Percentiles rank a stretch among this genome's conserved stretches.
These are phyloP conservation scores for Prunus mongolica DNA, from an alignment of 306 rosid genomes.

Conservation along the genomic window DNA sequence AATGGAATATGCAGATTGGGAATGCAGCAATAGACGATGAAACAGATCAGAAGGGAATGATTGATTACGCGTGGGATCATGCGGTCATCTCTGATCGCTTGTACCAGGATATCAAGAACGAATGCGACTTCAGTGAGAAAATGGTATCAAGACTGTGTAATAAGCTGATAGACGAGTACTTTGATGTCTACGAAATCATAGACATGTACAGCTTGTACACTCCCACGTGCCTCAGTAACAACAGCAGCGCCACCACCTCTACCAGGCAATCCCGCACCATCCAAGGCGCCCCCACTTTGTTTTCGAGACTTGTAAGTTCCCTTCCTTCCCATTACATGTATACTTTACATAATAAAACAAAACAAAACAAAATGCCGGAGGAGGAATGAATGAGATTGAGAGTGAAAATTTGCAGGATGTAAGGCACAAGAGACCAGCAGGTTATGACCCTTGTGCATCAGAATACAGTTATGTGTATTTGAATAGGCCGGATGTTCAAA, in stretches of 20 bases:
- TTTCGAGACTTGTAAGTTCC: slow-evolving; percentile 30
- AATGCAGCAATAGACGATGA: slow-evolving; percentile 45
- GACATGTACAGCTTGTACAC: slow-evolving; percentile 50
- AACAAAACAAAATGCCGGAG: not conserved
- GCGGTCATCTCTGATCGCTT: slow-evolving; percentile 44
- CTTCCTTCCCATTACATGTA: not conserved
- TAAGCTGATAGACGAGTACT: slow-evolving; percentile 5
- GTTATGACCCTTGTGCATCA: slow-evolving; percentile 48
- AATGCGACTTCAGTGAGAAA: slow-evolving; percentile 33
- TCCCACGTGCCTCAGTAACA: slow-evolving; percentile 17
- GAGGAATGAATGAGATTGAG: not conserved
- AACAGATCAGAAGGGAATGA: slow-evolving; percentile 42
- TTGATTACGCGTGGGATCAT: slow-evolving; percentile 51
- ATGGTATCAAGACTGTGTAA: slow-evolving; percentile 6
- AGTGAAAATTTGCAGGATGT: slow-evolving; percentile 18
- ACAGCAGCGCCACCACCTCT: not conserved
- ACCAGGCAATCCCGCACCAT: not conserved
- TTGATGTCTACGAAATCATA: slow-evolving; percentile 22
- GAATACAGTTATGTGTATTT: slow-evolving; percentile 28
- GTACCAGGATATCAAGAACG: slow-evolving; percentile 23
- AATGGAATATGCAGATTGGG: slow-evolving; percentile 29
- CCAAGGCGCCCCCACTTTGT: slow-evolving; percentile 14
- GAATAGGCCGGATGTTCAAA: slow-evolving; percentile 45
- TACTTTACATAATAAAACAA: not conserved
- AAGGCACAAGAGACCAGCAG: slow-evolving; percentile 32